Evolutionary conservation across 1,139 yeast species (phyloP).

Genomic region (Saccharomyces hybrid): DNA sequence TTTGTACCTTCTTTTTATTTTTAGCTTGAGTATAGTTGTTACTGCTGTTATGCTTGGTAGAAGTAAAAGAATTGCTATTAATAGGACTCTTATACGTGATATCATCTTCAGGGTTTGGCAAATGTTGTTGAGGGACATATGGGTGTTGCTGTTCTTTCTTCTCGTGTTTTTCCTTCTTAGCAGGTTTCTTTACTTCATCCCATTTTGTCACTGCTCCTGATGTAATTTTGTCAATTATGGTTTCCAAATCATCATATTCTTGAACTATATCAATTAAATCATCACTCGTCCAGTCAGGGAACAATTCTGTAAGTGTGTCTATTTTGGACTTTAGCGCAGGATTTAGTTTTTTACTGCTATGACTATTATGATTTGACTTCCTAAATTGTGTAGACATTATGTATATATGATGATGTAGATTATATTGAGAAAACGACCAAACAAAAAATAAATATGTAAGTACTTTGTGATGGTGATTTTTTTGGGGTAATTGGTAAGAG

Average conservation of each 20-base stretch:
- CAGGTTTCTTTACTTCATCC: constrained; percentile 56
- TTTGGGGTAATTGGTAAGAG: neutral
- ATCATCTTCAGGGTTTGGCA: neutral
- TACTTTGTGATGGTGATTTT: neutral
- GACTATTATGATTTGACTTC: constrained; percentile 5
- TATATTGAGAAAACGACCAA: neutral
- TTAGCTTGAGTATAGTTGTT: constrained; percentile 24
- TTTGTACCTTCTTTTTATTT: constrained; percentile 16
- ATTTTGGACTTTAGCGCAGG: constrained; percentile 43
- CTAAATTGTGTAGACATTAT: constrained; percentile 1
- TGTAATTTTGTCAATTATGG: constrained; percentile 79
- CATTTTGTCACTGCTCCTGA: constrained; percentile 61
- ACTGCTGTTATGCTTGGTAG: constrained; percentile 20
- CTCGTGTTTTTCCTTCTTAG: constrained; percentile 38
- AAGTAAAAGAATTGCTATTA: constrained; percentile 9
- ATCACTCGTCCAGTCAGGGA: constrained; percentile 90
- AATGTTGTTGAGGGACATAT: constrained; percentile 2
- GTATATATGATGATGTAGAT: neutral
- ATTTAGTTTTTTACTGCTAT: constrained; percentile 28
- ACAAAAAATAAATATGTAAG: constrained; percentile 1
- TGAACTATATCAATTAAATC: constrained; percentile 70
- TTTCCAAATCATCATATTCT: constrained; percentile 72
- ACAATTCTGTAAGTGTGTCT: constrained; percentile 67
- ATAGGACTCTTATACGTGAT: neutral
- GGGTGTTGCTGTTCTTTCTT: constrained; percentile 24